A percentile compares a stretch with the other conserved stretches of the same genome.
Evolutionary conservation across 2,329 filamentous ascomycete species (phyloP).

Genomic region (Canariomyces notabilis): DNA sequence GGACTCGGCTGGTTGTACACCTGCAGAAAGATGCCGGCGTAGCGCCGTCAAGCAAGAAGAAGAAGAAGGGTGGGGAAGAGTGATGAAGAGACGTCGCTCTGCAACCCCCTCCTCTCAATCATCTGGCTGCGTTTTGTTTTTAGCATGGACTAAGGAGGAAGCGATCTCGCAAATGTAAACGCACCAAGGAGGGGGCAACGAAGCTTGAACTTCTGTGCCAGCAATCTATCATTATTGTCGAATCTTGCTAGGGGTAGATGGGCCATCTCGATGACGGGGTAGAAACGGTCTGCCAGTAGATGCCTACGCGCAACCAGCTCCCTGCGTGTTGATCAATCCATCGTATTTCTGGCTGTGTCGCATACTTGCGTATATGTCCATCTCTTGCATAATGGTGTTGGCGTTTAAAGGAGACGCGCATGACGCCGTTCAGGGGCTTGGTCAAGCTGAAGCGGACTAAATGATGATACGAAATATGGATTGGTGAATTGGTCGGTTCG

Average conservation of each 20-base stretch:
- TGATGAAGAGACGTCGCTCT: slow-evolving; percentile 14
- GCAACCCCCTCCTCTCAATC: slow-evolving; percentile 3
- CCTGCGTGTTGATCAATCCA: slow-evolving; percentile 8
- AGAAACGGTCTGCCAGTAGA: background rate
- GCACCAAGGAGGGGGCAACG: background rate
- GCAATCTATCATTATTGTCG: background rate
- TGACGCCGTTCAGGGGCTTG: no score
- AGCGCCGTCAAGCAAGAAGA: slow-evolving; percentile 55
- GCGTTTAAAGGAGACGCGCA: no score
- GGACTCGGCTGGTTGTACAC: slow-evolving; percentile 82
- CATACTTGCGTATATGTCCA: background rate
- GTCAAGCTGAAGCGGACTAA: no score
- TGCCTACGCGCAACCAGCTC: no score
- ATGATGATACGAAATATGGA: no score
- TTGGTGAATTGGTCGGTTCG: no score
- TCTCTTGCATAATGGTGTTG: no score
- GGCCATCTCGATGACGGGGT: background rate
- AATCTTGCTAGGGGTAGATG: background rate
- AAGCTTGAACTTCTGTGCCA: background rate
- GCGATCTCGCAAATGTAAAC: slow-evolving; percentile 11
- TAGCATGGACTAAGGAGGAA: slow-evolving; percentile 6
- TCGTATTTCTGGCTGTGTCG: slow-evolving; percentile 1
- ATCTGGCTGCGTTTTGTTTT: slow-evolving; percentile 11
- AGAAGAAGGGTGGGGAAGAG: slow-evolving; percentile 37
- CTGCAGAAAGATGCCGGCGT: slow-evolving; percentile 61